These are phyloP conservation scores for Fusarium domesticum DNA, from an alignment of 2,329 filamentous ascomycete species.

Conservation along the genomic window DNA sequence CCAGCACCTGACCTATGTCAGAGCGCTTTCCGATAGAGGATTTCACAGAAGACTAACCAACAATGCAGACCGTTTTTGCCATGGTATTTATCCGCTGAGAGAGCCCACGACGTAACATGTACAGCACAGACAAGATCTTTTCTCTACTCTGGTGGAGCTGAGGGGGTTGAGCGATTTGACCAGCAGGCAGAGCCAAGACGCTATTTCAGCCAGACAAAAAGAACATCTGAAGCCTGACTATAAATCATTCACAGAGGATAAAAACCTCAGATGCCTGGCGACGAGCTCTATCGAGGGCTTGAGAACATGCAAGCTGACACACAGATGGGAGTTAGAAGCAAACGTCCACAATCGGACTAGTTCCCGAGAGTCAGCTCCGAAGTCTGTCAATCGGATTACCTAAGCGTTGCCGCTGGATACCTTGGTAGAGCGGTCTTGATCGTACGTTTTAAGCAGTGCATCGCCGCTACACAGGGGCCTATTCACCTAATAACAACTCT, in stretches of 20 bases:
- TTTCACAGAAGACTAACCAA: slow-evolving; percentile 32
- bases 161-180: slow-evolving; percentile 11
- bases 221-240: not conserved
- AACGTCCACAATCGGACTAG: slow-evolving; percentile 20
- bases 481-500: too few relatives aligned
- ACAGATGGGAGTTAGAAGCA: slow-evolving; percentile 5
- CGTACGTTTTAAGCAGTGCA: too few relatives aligned
- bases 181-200: not conserved
- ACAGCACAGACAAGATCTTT: not conserved
- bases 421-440: too few relatives aligned
- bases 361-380: slow-evolving; percentile 11
- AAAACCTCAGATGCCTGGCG: too few relatives aligned
- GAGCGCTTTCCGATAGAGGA: not conserved
- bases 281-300: too few relatives aligned
- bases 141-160: not conserved
- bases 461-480: too few relatives aligned
- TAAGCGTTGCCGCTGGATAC: slow-evolving; percentile 14
- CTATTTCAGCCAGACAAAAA: not conserved
- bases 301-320: too few relatives aligned
- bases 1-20: slow-evolving; percentile 54
- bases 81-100: slow-evolving; percentile 25
- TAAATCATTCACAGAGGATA: not conserved
- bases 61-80: slow-evolving; percentile 41
- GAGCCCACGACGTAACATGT: slow-evolving; percentile 18
- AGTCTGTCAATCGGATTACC: slow-evolving; percentile 15